Base-by-base conservation (phyloP, 1,284 basidiomycete species). In the Xerocomus tenax region DNA sequence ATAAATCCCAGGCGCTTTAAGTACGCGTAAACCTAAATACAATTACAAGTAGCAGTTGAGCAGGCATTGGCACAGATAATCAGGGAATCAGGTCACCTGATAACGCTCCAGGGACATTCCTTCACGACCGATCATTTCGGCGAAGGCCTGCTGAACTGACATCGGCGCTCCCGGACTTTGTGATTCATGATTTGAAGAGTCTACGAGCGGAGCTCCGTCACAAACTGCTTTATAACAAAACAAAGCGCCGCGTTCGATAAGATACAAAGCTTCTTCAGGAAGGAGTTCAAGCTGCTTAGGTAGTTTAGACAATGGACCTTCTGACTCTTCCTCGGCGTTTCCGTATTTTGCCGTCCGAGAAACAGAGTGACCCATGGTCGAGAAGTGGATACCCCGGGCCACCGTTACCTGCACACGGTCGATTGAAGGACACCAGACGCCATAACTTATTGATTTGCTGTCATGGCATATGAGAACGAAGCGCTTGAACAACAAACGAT, bases 251-350 rank as follows among this genome's bases (percentile, higher is more conserved):
- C 93, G 74, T 66, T 98, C 95, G 41, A 94, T 76, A 26, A 98
- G 77, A 70, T 96, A 98, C 8, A 98, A 75, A 0, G 91, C 81
- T 69, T 98, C 95, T 70, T 98, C 95, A 0, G 95, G 95, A 2
- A 97, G 74, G 0, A 98, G 73, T 60, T 96, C 91, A n/a, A 86
- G 70, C 41, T 77, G 72, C 64, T 81, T 86, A 26, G 76, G 74
- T 16, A 66, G 53, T 58, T 74, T 81, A 35, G 65, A 57, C 21
- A 40, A 29, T 26, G 4, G n/a, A 13, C 62, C 58, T 5, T 53
- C 59, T 2, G 60, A 35, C 1, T 65, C 54, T 3, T 71, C 59
- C 3, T 48, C 41, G 23, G 35, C 19, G 29, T 16, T 13, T 25
- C 41, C 32, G 34, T 25, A 15, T 8, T 26, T 42, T 10, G n/a